Base-by-base conservation (phyloP, 1,284 basidiomycete species). In the Sphaerobolus stellatus region DNA sequence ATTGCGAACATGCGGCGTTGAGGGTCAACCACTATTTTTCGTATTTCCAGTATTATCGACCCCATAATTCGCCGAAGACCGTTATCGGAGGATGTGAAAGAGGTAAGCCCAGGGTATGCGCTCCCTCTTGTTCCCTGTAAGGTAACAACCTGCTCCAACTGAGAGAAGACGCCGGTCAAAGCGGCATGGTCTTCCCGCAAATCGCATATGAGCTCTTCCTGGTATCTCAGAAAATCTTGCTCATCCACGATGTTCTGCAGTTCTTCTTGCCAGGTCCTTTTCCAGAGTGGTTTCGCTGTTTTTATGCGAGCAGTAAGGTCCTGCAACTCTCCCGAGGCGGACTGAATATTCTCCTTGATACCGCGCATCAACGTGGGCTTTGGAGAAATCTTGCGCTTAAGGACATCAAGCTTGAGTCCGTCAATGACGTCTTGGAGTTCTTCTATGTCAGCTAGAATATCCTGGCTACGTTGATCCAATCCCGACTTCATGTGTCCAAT, bases 191-290 rank as follows among this genome's bases (percentile, higher is more conserved):
- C 96, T 65, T 95, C 94, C 56, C 92, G 77, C 43, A 98, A 77
- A 67, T 98, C 96, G 47, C 78, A 79, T 49, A 95, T 78, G 65
- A 98, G 83, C 71, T 94, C 92, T 70, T 94, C 90, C 67, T 97
- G 93, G 65, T 97, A 91, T 11, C 84, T 86, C 52, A 98, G 76
- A 74, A 97, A 90, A 62, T 95, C 90, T 68, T 99, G 96, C 71
- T 98, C 96, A 69, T 98, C 95, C 44, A 98, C 91, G 57, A 98
- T 95, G 62, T 94, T 92, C 75, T 94, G 90, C 68, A 99, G 72
- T 75, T 98, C 96, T 64, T 91, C 85, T 63, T 92, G 91, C 96
- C 96, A 98, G 24, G 95, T 98, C 79, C 95, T 94, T 76, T 96
- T 94, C 96, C 96, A 99, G 79, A 92, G 91, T 48, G 96, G 94